Evolutionary conservation across 1,139 yeast genomes (phyloP).

Genomic region (Komagataea norvegica): DNA sequence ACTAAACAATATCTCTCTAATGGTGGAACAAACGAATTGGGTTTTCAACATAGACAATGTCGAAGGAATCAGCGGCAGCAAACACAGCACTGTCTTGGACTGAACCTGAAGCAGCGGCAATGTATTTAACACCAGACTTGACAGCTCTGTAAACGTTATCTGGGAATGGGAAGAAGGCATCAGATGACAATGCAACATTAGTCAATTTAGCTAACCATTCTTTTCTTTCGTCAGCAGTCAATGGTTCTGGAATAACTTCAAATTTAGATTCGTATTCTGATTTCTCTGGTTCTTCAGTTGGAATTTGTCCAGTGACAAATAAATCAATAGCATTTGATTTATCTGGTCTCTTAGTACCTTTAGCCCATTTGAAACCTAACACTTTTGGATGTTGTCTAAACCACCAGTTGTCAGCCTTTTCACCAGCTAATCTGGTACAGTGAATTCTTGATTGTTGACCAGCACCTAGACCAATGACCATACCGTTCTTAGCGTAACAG

Average conservation of each 20-base stretch:
- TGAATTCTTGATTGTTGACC: slow-evolving; percentile 99
- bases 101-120: slow-evolving; percentile 96
- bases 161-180: slow-evolving; percentile 99
- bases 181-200: slow-evolving; percentile 89
- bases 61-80: slow-evolving; percentile 88
- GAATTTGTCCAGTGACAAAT: slow-evolving; percentile 86
- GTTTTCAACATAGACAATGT: slow-evolving; percentile 87
- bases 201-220: slow-evolving; percentile 80
- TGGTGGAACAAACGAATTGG: slow-evolving; percentile 98
- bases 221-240: slow-evolving; percentile 75
- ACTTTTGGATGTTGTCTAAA: slow-evolving; percentile 96
- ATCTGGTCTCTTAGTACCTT: slow-evolving; percentile 97
- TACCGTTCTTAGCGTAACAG: slow-evolving; percentile 96
- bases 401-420: slow-evolving; percentile 99
- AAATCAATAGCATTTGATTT: slow-evolving; percentile 96
- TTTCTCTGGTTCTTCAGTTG: slow-evolving; percentile 88
- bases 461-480: slow-evolving; percentile 98
- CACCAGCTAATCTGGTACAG: slow-evolving; percentile 98
- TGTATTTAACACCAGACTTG: slow-evolving; percentile 88
- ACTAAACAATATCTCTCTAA: slow-evolving; percentile 32
- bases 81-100: slow-evolving; percentile 97
- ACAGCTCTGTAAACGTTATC: slow-evolving; percentile 98
- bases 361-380: slow-evolving; percentile 90
- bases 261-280: slow-evolving; percentile 89
- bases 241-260: slow-evolving; percentile 74